These are phyloP conservation scores for Yamadazyma taylorii DNA, from an alignment of 1,139 yeast genomes.

Conservation along the genomic window DNA sequence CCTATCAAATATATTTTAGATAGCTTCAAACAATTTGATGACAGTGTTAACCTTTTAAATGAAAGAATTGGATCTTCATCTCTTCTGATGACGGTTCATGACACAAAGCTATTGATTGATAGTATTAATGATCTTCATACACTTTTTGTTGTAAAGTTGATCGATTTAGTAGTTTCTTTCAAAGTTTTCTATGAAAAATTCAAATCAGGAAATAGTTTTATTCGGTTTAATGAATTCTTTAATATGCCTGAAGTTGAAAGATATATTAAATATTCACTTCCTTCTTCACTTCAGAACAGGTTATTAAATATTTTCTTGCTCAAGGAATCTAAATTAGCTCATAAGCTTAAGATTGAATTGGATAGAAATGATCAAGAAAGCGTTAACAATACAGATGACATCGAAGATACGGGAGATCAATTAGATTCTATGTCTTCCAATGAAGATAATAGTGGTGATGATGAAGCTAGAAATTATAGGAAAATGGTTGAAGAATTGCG, in stretches of 20 bases:
- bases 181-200: conserved; percentile 36
- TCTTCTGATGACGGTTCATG: conserved; percentile 8
- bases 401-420: conserved; percentile 21
- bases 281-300: conserved; percentile 23
- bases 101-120: conserved; percentile 13
- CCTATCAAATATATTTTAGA: background rate
- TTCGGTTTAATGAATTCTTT: conserved; percentile 30
- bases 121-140: conserved; percentile 26
- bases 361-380: conserved; percentile 61
- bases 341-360: conserved; percentile 32
- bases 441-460: conserved; percentile 15
- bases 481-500: conserved; percentile 8
- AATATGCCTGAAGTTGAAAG: conserved; percentile 3
- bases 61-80: conserved; percentile 15
- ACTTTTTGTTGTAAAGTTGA: conserved; percentile 24
- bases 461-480: conserved; percentile 9
- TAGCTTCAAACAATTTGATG: conserved; percentile 5
- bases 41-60: conserved; percentile 7
- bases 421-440: background rate
- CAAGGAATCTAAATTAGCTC: conserved; percentile 35
- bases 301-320: conserved; percentile 32
- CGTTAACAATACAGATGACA: conserved; percentile 29
- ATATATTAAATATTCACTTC: conserved; percentile 13
- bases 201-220: conserved; percentile 24
- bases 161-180: conserved; percentile 34